Conservation (phyloP, 2,329 filamentous ascomycete species). For the Calonectria crousiana region DNA sequence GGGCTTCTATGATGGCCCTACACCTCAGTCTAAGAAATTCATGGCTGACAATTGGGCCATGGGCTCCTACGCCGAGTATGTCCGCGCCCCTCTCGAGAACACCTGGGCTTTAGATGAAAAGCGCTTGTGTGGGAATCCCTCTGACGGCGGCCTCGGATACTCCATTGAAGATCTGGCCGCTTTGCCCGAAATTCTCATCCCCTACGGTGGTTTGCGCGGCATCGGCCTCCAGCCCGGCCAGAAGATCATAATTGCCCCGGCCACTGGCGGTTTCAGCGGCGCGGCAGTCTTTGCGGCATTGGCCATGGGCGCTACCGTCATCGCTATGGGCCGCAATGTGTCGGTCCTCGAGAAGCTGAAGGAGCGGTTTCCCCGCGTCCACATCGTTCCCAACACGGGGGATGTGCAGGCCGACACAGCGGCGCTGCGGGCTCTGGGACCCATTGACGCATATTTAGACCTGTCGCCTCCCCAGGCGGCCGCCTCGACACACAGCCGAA, state of each 20-base stretch:
- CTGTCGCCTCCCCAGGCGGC: slow-evolving; percentile 55
- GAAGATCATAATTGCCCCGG: slow-evolving; percentile 61
- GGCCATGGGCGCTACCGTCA: slow-evolving; percentile 65
- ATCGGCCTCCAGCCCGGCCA: slow-evolving; percentile 60
- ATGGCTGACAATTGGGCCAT: slow-evolving; percentile 46
- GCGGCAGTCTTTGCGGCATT: slow-evolving; percentile 60
- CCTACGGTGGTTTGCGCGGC: slow-evolving; percentile 59
- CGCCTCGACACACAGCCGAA: slow-evolving; percentile 51
- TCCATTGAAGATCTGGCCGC: slow-evolving; percentile 52
- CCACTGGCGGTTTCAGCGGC: slow-evolving; percentile 63
- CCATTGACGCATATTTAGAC: slow-evolving; percentile 59
- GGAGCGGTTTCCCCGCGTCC: slow-evolving; percentile 42
- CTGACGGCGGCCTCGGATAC: slow-evolving; percentile 52
- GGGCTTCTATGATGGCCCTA: slow-evolving; percentile 45
- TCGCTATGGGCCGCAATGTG: slow-evolving; percentile 62
- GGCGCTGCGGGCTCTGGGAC: slow-evolving; percentile 46
- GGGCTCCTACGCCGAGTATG: slow-evolving; percentile 48
- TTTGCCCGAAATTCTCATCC: slow-evolving; percentile 51
- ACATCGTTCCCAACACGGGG: slow-evolving; percentile 56
- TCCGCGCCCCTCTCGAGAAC: slow-evolving; percentile 51
- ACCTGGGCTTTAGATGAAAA: slow-evolving; percentile 48
- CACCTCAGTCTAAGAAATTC: slow-evolving; percentile 42
- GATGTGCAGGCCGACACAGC: slow-evolving; percentile 54
- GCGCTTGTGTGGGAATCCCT: slow-evolving; percentile 33
- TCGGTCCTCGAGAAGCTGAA: slow-evolving; percentile 49